Percentiles rank a stretch among this genome's conserved stretches.
Conservation (phyloP, 208 protist species). For the Crithidia brevicula region DNA sequence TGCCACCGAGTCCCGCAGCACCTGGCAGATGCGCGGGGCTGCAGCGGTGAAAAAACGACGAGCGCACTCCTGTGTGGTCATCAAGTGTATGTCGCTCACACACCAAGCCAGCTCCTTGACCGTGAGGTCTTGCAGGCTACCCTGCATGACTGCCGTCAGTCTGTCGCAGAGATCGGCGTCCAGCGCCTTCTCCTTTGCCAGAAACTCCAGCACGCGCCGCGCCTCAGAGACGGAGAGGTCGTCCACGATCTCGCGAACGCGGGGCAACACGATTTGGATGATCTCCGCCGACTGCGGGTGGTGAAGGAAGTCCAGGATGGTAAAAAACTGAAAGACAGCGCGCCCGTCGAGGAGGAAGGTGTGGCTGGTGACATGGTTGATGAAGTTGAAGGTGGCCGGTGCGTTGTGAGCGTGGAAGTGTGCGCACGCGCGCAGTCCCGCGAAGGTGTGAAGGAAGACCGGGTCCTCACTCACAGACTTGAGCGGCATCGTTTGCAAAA, state of each 20-base stretch:
- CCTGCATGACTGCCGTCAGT: constrained; percentile 37
- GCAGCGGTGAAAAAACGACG: constrained; percentile 41
- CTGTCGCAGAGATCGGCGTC: constrained; percentile 34
- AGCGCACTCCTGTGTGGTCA: constrained; percentile 17
- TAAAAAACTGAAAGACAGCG: constrained; percentile 44
- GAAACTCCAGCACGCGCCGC: constrained; percentile 39
- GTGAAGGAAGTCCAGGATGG: constrained; percentile 44
- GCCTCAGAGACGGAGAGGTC: constrained; percentile 61
- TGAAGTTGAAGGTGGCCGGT: constrained; percentile 61
- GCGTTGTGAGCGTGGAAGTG: constrained; percentile 59
- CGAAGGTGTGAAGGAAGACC: constrained; percentile 52
- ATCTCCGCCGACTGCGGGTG: constrained; percentile 66
- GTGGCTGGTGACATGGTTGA: constrained; percentile 81
- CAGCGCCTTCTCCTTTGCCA: constrained; percentile 32
- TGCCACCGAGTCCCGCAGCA: constrained; percentile 34
- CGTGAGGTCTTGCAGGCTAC: constrained; percentile 34
- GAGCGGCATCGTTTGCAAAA: constrained; percentile 71
- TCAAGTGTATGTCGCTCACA: constrained; percentile 23
- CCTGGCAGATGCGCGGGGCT: constrained; percentile 37
- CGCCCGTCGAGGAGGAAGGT: constrained; percentile 73
- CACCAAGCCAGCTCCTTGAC: constrained; percentile 34
- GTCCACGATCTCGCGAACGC: constrained; percentile 50
- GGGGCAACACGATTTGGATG: constrained; percentile 60
- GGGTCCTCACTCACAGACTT: constrained; percentile 76
- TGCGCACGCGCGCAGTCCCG: constrained; percentile 58